These are phyloP conservation scores for Lactarius deliciosus DNA, from an alignment of 768 basidiomycete genomes.

Conservation along the genomic window DNA sequence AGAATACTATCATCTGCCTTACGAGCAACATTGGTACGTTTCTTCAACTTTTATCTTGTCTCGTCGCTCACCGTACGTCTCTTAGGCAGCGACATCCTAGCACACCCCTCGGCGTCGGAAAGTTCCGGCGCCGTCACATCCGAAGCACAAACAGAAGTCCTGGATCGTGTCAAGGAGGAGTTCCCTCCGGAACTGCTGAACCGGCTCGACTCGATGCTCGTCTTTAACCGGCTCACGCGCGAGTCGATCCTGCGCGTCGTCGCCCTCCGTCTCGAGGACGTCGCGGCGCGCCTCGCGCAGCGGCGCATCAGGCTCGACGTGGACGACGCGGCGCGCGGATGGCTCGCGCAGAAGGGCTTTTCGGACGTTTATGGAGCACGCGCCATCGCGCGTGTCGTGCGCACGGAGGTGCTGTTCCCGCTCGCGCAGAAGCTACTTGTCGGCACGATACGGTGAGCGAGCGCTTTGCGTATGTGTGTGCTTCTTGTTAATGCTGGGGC, in stretches of 20 bases:
- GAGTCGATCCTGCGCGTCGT: constrained; percentile 78
- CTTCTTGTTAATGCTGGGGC: neutral
- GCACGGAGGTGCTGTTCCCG: constrained; percentile 78
- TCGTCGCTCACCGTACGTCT: constrained; percentile 1
- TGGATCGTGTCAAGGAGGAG: constrained; percentile 71
- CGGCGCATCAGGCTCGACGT: constrained; percentile 73
- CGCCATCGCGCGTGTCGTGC: constrained; percentile 83
- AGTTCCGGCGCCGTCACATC: constrained; percentile 62
- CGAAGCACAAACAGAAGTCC: constrained; percentile 62
- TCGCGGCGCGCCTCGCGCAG: constrained; percentile 60
- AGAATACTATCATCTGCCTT: constrained; percentile 90
- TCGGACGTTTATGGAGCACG: constrained; percentile 86
- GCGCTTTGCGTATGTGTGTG: neutral
- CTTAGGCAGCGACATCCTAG: constrained; percentile 64
- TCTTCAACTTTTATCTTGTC: neutral
- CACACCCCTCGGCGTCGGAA: constrained; percentile 60
- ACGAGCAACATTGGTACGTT: constrained; percentile 76
- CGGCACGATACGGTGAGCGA: constrained; percentile 68
- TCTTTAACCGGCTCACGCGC: constrained; percentile 87
- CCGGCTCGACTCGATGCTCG: constrained; percentile 80
- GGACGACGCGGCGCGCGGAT: constrained; percentile 55
- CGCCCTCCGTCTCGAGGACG: constrained; percentile 69
- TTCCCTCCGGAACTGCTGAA: constrained; percentile 92
- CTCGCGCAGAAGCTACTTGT: constrained; percentile 76
- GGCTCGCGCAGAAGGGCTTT: constrained; percentile 77